Conservation (phyloP, 192 early-diverging fungal genomes). For the Coemansia sp. region DNA sequence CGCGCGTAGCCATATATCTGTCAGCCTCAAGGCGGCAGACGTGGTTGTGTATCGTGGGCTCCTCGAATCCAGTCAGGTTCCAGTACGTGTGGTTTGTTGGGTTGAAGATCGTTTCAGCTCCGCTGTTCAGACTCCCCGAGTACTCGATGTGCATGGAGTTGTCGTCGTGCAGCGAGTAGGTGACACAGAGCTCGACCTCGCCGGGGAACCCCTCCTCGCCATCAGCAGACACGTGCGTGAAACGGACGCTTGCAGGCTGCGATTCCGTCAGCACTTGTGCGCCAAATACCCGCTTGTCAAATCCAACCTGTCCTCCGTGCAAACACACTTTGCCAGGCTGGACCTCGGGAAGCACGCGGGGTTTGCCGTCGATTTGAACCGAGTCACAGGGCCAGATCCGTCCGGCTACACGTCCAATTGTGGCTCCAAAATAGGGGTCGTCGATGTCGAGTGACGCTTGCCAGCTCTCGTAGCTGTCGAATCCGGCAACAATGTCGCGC, state of each 20-base stretch:
- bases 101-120: conserved; percentile 65
- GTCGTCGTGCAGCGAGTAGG: conserved; percentile 63
- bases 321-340: conserved; percentile 76
- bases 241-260: conserved; percentile 57
- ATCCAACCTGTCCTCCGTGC: conserved; percentile 78
- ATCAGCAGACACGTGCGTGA: conserved; percentile 65
- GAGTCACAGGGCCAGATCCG: conserved; percentile 48
- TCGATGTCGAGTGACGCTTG: conserved; percentile 48
- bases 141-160: conserved; percentile 59
- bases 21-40: conserved; percentile 58
- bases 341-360: conserved; percentile 64
- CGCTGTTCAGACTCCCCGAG: conserved; percentile 45
- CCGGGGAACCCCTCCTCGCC: conserved; percentile 85
- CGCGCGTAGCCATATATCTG: conserved; percentile 58
- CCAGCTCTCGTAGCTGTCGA: conserved; percentile 62
- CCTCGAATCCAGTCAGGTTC: conserved; percentile 75
- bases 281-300: conserved; percentile 71
- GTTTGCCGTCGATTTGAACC: conserved; percentile 64
- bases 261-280: conserved; percentile 41
- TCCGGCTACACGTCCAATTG: conserved; percentile 77
- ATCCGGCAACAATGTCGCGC: conserved; percentile 79
- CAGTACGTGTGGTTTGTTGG: conserved; percentile 91
- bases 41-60: conserved; percentile 57
- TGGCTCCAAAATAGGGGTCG: conserved; percentile 80
- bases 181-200: conserved; percentile 59